Evolutionary conservation across 306 rosid species (phyloP).

Genomic region (Glycine soja): DNA sequence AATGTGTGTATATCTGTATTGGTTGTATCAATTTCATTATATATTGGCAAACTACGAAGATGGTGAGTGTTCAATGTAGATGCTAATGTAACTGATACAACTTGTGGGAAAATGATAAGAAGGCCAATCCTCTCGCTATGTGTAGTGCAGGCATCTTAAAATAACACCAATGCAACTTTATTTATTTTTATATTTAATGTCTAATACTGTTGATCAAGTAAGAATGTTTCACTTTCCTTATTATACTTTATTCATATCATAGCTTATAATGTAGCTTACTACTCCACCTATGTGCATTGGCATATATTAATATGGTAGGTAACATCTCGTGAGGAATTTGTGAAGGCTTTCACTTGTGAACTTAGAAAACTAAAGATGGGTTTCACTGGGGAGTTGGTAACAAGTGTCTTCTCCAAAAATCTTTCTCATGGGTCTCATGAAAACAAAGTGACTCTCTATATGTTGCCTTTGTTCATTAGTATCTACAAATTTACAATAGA

Average conservation of each 20-base stretch:
- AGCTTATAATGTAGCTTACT: constrained; percentile 36
- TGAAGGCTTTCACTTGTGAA: constrained; percentile 38
- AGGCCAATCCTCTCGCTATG: not conserved
- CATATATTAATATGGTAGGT: constrained; percentile 50
- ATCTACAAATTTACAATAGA: not conserved
- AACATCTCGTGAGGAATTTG: constrained; percentile 42
- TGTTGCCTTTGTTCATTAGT: not conserved
- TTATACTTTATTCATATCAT: constrained; percentile 50
- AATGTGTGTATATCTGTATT: constrained; percentile 12
- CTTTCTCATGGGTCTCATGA: constrained; percentile 58
- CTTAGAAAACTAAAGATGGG: constrained; percentile 65
- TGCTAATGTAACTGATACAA: constrained; percentile 52
- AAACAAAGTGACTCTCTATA: constrained; percentile 64
- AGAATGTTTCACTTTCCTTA: constrained; percentile 47
- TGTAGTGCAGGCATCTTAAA: not conserved
- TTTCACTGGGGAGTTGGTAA: constrained; percentile 80
- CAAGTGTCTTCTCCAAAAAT: constrained; percentile 77
- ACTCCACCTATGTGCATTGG: constrained; percentile 46
- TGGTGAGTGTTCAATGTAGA: constrained; percentile 60
- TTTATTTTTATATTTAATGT: constrained; percentile 26
- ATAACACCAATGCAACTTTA: constrained; percentile 30
- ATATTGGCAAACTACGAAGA: constrained; percentile 66
- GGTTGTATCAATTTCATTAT: constrained; percentile 16
- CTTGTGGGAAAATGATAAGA: not conserved
- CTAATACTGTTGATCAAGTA: constrained; percentile 41